Percentiles rank a stretch among this genome's conserved stretches.
Evolutionary conservation across 1,284 basidiomycete genomes (phyloP).

Genomic region (Peniophora sp.): DNA sequence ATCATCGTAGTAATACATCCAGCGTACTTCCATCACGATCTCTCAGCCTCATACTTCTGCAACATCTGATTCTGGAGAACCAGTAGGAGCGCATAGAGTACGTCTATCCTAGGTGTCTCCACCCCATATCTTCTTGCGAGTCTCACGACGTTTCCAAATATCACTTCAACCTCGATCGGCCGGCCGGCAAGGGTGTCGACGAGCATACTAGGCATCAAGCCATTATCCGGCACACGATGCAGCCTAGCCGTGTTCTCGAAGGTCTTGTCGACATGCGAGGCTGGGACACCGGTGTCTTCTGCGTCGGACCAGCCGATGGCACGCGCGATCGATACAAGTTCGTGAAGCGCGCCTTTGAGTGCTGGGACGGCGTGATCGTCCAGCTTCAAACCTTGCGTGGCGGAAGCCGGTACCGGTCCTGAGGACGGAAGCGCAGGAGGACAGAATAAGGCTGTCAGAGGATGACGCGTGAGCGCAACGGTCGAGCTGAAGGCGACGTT

Average conservation of each 20-base stretch:
- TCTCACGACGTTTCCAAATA: slow-evolving; percentile 52
- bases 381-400: slow-evolving; percentile 34
- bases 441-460: slow-evolving; percentile 46
- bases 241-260: slow-evolving; percentile 31
- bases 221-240: slow-evolving; percentile 33
- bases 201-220: slow-evolving; percentile 52
- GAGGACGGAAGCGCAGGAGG: slow-evolving; percentile 25
- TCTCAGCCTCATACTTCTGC: slow-evolving; percentile 4
- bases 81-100: slow-evolving; percentile 38
- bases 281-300: slow-evolving; percentile 16
- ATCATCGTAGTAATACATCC: too few relatives aligned
- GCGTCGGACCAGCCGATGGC: slow-evolving; percentile 42
- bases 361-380: slow-evolving; percentile 38
- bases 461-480: slow-evolving; percentile 42
- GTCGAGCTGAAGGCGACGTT: slow-evolving; percentile 50
- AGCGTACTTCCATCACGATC: too few relatives aligned
- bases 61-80: slow-evolving; percentile 47
- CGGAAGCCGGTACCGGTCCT: slow-evolving; percentile 30
- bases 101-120: slow-evolving; percentile 46
- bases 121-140: slow-evolving; percentile 40
- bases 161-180: slow-evolving; percentile 61
- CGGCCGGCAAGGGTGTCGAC: slow-evolving; percentile 44
- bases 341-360: slow-evolving; percentile 35
- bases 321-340: slow-evolving; percentile 39
- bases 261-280: slow-evolving; percentile 10